Conservation (phyloP, 2,329 filamentous ascomycete species). For the Stagonosporopsis tanaceti region DNA sequence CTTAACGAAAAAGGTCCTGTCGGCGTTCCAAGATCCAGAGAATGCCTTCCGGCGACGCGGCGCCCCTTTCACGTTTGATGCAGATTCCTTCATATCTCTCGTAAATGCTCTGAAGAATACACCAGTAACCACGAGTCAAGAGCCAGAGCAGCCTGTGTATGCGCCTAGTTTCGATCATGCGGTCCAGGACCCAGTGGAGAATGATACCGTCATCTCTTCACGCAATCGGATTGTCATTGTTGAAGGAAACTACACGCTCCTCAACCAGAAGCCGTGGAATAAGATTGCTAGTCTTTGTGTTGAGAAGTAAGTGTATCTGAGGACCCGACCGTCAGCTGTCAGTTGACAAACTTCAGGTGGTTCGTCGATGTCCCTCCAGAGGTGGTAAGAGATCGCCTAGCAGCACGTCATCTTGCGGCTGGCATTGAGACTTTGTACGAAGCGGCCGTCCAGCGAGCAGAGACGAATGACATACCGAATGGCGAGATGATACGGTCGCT, state of each 20-base stretch:
- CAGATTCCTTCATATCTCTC: slow-evolving; percentile 28
- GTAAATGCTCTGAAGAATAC: slow-evolving; percentile 24
- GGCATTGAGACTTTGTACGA: slow-evolving; percentile 32
- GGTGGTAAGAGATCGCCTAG: slow-evolving; percentile 27
- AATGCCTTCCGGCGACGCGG: slow-evolving; percentile 35
- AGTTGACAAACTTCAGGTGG: slow-evolving; percentile 27
- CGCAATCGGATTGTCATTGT: slow-evolving; percentile 32
- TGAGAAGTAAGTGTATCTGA: slow-evolving; percentile 25
- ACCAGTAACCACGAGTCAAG: slow-evolving; percentile 25
- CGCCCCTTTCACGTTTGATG: slow-evolving; percentile 40
- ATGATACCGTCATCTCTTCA: slow-evolving; percentile 31
- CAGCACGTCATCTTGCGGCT: slow-evolving; percentile 33
- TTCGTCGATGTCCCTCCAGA: slow-evolving; percentile 34
- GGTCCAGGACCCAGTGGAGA: slow-evolving; percentile 31
- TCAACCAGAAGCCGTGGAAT: slow-evolving; percentile 31
- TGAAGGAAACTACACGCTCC: slow-evolving; percentile 40
- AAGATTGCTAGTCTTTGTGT: slow-evolving; percentile 26
- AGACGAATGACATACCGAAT: slow-evolving; percentile 38
- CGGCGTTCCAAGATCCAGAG: slow-evolving; percentile 28
- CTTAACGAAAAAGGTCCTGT: slow-evolving; percentile 29
- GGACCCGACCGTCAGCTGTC: background rate
- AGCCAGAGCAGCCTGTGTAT: slow-evolving; percentile 26
- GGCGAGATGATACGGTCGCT: slow-evolving; percentile 33
- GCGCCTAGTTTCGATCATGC: slow-evolving; percentile 39
- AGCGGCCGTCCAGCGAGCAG: slow-evolving; percentile 31